phyloP scores from a whole-genome alignment of 2,329 filamentous ascomycete species.

The Aspergillus neotritici region DNA sequence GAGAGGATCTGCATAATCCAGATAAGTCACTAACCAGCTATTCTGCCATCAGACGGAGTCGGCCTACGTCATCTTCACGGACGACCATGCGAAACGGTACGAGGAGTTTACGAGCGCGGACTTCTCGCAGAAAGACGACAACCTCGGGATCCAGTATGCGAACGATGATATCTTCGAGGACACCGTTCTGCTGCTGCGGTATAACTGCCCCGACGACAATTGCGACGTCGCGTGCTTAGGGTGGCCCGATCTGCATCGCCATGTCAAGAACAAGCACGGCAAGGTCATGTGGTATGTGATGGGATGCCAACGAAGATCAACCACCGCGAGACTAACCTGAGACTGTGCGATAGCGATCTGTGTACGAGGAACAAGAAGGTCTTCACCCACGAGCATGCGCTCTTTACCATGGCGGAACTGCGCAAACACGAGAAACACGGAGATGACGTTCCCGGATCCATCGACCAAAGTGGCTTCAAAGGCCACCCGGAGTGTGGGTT shows the following conservation, averaged over 20 bases:
- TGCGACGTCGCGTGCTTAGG: constrained; percentile 82
- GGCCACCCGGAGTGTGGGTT: constrained; percentile 94
- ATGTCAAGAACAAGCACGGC: constrained; percentile 75
- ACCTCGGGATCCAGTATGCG: constrained; percentile 87
- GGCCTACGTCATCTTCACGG: constrained; percentile 81
- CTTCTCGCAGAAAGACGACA: constrained; percentile 72
- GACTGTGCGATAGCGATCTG: constrained; percentile 55
- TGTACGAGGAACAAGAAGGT: constrained; percentile 95
- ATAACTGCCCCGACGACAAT: constrained; percentile 83
- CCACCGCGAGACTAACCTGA: constrained; percentile 6
- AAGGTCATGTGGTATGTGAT: constrained; percentile 72
- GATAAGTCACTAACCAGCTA: constrained; percentile 8
- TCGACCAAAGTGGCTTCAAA: constrained; percentile 92
- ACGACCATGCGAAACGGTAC: constrained; percentile 73
- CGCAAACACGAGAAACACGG: constrained; percentile 84
- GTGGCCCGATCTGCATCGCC: constrained; percentile 71
- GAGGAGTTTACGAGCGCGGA: constrained; percentile 73
- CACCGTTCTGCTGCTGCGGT: constrained; percentile 77
- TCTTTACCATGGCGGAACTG: constrained; percentile 76
- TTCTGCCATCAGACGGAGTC: constrained; percentile 36
- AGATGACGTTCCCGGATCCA: constrained; percentile 81
- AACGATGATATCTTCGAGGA: constrained; percentile 86
- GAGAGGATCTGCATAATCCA: neutral
- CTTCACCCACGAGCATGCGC: constrained; percentile 94
- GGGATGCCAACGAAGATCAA: neutral